phyloP scores from a whole-genome alignment of 2,329 filamentous ascomycete species.

The Colletotrichum caudatum region DNA sequence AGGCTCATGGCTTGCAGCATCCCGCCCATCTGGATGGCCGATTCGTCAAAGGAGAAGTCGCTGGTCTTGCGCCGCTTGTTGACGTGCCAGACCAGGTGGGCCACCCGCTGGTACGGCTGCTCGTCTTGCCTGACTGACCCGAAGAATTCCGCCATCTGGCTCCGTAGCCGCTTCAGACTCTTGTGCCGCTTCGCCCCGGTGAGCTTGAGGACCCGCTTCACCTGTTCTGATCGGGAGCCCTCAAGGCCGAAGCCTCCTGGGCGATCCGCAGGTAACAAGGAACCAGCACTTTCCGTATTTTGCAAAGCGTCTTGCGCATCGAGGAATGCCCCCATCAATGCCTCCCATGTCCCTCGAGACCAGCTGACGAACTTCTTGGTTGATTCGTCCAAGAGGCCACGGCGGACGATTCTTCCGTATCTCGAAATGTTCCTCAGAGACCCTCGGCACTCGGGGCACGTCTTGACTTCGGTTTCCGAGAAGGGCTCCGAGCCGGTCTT shows the following conservation, averaged over 20 bases:
- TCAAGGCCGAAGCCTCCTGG: slow-evolving; percentile 1
- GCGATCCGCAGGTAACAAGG: not conserved
- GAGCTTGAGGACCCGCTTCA: not conserved
- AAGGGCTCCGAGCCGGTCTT: slow-evolving; percentile 59
- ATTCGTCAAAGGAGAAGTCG: slow-evolving; percentile 53
- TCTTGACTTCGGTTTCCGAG: slow-evolving; percentile 61
- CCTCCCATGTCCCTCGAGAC: slow-evolving; percentile 53
- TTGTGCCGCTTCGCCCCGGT: slow-evolving; percentile 1
- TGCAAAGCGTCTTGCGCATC: slow-evolving; percentile 40
- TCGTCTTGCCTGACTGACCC: slow-evolving; percentile 57
- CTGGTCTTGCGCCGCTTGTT: slow-evolving; percentile 45
- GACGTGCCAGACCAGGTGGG: slow-evolving; percentile 57
- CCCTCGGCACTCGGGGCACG: slow-evolving; percentile 71
- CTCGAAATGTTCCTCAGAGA: slow-evolving; percentile 68
- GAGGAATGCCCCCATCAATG: slow-evolving; percentile 53
- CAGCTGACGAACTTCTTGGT: slow-evolving; percentile 74
- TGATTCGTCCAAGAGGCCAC: slow-evolving; percentile 70
- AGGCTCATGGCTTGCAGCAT: slow-evolving; percentile 58
- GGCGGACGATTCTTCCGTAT: slow-evolving; percentile 72
- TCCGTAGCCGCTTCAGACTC: slow-evolving; percentile 27
- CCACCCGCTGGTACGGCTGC: slow-evolving; percentile 62
- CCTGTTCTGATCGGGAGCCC: slow-evolving; percentile 5
- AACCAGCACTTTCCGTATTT: not conserved
- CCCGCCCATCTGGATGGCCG: slow-evolving; percentile 52
- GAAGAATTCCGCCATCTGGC: slow-evolving; percentile 42